Base-by-base conservation (phyloP, 495 filamentous ascomycete genomes). In the Aspergillus kassunensis region DNA sequence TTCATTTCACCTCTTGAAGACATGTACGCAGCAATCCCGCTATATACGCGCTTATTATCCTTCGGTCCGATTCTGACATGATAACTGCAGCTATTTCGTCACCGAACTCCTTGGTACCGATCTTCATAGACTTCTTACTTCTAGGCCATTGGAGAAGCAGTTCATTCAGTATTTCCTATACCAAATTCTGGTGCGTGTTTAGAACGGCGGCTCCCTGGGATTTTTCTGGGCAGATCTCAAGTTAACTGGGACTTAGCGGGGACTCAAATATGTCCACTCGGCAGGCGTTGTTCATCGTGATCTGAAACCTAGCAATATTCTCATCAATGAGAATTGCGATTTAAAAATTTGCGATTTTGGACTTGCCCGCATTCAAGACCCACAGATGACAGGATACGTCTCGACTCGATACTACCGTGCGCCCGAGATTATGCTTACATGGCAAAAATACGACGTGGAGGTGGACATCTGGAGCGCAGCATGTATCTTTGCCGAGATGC, bases 161-260 rank as follows among this genome's bases (percentile, higher is more conserved):
- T 98, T 97, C 74, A 97, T 97, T 57, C 93, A 98, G 76, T 98
- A 97, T 74, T 98, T 98, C 69, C 80, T 98, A 44, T 98, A 98
- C 71, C 93, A 98, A 72, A 97, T 98, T 61, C 81, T 97, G 74
- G 92, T 96, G 44, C 25, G 59, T 58, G 41, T n/a, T 31, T n/a
- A n/a, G n/a, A 29, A 23, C 25, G 24, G 70, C 54, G 34, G 34
- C 44, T 16, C 2, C 54, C 25, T 27, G 24, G 12, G 21, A 25
- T 19, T 21, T 24, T 11, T 25, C 10, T 30, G 15, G 20, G 6
- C 19, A 33, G 6, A 44, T 25, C 16, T 21, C 20, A 56, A 43
- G 60, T 65, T 78, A 55, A 81, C 63, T 21, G 18, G 56, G 47
- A n/a, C 44, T 16, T 57, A 97, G 91, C 90, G 93, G 54, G 93